Evolutionary conservation across 768 basidiomycete genomes (phyloP).

Genomic region (Amanita pallidorosea): DNA sequence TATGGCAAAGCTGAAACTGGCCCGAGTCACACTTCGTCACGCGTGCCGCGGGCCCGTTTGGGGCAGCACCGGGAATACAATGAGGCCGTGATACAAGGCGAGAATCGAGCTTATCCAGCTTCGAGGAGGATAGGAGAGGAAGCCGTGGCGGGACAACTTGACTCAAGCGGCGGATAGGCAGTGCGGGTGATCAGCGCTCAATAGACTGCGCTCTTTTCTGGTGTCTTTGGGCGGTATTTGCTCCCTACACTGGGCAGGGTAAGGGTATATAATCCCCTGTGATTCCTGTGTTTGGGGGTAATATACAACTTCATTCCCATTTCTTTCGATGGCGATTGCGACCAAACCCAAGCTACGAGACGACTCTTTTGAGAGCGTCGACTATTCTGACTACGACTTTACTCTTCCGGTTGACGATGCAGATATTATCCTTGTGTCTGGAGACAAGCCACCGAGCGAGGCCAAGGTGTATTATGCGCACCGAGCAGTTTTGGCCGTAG

Average conservation of each 20-base stretch:
- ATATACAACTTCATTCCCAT: background rate
- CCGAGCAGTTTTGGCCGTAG: constrained; percentile 46
- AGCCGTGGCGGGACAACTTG: background rate
- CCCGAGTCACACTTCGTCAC: background rate
- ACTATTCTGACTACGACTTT: background rate
- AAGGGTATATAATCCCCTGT: background rate
- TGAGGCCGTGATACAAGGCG: background rate
- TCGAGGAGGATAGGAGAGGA: background rate
- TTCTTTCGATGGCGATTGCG: background rate
- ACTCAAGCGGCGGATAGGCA: background rate
- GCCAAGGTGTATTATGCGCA: constrained; percentile 48
- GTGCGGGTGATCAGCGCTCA: background rate
- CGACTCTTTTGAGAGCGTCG: background rate
- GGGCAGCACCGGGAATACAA: background rate
- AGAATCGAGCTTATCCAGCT: background rate
- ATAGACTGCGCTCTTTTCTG: background rate
- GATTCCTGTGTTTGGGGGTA: background rate
- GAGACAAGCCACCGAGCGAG: constrained; percentile 11
- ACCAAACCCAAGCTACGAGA: background rate
- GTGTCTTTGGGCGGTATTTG: background rate
- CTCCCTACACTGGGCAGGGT: background rate
- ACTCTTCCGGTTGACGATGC: constrained; percentile 25
- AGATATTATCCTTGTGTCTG: constrained; percentile 41
- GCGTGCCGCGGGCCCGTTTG: background rate
- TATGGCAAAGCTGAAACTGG: no score